These are phyloP conservation scores for Xerocomellus chrysenteron DNA, from an alignment of 768 basidiomycete species.

Conservation along the genomic window DNA sequence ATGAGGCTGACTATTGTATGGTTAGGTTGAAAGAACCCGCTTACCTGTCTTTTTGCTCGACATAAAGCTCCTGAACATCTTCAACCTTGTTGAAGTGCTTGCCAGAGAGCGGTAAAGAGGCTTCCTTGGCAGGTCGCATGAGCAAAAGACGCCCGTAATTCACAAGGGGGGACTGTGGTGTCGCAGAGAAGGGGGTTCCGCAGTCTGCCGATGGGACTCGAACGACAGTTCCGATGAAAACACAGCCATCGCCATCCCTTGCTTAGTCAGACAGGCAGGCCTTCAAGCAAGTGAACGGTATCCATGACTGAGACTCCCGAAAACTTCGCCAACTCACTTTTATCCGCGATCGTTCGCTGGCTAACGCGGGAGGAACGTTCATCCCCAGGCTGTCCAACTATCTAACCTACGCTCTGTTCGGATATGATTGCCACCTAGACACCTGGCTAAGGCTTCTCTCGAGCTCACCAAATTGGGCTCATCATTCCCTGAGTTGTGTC, in stretches of 20 bases:
- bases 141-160: constrained; percentile 3
- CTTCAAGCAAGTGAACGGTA: too few species aligned
- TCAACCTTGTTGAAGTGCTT: constrained; percentile 54
- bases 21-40: constrained; percentile 19
- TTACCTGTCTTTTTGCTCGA: constrained; percentile 74
- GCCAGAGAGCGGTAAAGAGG: constrained; percentile 10
- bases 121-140: constrained; percentile 19
- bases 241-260: constrained; percentile 8
- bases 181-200: constrained; percentile 3
- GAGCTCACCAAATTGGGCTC: neutral
- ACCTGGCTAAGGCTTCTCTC: too few species aligned
- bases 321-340: neutral
- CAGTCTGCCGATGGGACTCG: neutral
- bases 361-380: neutral
- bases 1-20: neutral
- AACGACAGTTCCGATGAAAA: neutral
- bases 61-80: constrained; percentile 74
- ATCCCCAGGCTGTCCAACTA: neutral
- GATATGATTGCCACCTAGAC: neutral
- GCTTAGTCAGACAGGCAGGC: constrained; percentile 20
- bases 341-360: neutral
- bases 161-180: neutral
- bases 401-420: neutral
- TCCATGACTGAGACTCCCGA: too few species aligned
- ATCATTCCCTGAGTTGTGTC: neutral